Conservation (phyloP, 75 land plant species). For the Cunninghamia lanceolata region DNA sequence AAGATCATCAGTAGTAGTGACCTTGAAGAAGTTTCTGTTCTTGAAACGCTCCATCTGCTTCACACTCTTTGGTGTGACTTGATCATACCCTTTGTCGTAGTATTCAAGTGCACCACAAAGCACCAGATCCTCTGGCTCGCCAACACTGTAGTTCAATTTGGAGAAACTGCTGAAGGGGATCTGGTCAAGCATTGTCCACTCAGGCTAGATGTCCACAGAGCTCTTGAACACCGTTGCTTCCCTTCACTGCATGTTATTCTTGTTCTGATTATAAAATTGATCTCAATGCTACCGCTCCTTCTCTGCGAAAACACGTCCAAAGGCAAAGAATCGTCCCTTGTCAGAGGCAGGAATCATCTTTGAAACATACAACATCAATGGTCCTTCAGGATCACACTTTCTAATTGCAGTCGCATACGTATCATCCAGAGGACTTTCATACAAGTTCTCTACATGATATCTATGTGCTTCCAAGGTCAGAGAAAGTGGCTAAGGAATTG, state of each 20-base stretch:
- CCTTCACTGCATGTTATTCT: constrained; percentile 34
- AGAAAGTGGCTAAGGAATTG: no score
- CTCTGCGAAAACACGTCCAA: no score
- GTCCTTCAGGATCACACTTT: no score
- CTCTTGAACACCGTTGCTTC: constrained; percentile 63
- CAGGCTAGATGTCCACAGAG: constrained; percentile 93
- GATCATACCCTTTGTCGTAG: constrained; percentile 78
- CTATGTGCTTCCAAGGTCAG: no score
- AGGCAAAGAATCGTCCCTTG: no score
- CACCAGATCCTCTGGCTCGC: constrained; percentile 76
- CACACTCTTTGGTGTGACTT: constrained; percentile 88
- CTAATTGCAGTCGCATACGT: no score
- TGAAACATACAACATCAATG: no score
- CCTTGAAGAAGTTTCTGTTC: constrained; percentile 87
- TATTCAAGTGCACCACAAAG: constrained; percentile 84
- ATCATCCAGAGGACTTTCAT: no score
- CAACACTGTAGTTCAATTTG: no score
- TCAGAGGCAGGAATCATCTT: no score
- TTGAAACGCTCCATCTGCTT: constrained; percentile 81
- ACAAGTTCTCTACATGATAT: no score
- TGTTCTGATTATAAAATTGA: constrained; percentile 49
- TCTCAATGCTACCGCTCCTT: constrained; percentile 82
- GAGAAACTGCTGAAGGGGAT: constrained; percentile 97
- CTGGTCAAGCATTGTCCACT: constrained; percentile 98
- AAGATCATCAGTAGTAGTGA: constrained; percentile 97